A percentile compares a stretch with the other conserved stretches of the same genome.
Conservation (phyloP, 345 rosid genomes). For the Lepidium aucheri region DNA sequence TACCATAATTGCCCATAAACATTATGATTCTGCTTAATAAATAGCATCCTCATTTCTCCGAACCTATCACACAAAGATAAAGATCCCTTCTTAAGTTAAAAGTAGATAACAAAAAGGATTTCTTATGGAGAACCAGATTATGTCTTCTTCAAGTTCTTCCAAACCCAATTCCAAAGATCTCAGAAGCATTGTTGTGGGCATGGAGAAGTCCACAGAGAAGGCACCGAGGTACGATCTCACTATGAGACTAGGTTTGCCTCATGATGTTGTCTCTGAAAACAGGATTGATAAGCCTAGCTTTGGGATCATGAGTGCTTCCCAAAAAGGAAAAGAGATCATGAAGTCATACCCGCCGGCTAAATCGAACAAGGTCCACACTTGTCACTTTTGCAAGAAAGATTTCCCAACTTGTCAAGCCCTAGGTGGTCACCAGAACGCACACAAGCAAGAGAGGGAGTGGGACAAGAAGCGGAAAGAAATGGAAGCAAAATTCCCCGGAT, state of each 20-base stretch:
- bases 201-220: not conserved
- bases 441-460: conserved; percentile 70
- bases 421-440: conserved; percentile 96
- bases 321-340: conserved; percentile 16
- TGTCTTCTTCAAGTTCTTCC: conserved; percentile 19
- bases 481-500: conserved; percentile 3
- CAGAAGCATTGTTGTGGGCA: not conserved
- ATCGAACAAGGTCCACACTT: conserved; percentile 10
- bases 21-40: conserved; percentile 7
- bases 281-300: not conserved
- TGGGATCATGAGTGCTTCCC: not conserved
- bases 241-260: not conserved
- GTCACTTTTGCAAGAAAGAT: conserved; percentile 17
- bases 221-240: not conserved
- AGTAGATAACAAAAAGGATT: not conserved
- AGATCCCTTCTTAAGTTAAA: not conserved
- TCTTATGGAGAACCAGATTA: conserved; percentile 4
- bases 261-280: not conserved
- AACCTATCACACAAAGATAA: conserved; percentile 17
- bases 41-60: conserved; percentile 6
- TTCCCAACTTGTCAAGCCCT: conserved; percentile 85
- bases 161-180: not conserved
- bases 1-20: conserved; percentile 15
- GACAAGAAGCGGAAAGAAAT: conserved; percentile 23
- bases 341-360: conserved; percentile 1